Base-by-base conservation (phyloP, 2,329 filamentous ascomycete genomes). In the Paraphaeosphaeria minitans region DNA sequence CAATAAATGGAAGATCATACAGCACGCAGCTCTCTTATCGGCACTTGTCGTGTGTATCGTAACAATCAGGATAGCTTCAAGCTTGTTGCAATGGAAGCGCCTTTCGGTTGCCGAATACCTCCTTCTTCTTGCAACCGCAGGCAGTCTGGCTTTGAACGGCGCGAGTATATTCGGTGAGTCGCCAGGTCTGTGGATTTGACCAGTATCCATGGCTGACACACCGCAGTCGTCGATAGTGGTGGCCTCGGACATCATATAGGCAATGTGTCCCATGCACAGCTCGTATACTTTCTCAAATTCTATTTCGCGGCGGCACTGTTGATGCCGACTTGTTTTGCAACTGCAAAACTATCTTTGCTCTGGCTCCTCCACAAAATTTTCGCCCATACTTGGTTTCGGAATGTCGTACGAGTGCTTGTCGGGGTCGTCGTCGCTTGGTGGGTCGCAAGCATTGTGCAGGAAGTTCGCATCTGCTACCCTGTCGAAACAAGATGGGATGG, bases 281-380 rank as follows among this genome's bases (percentile, higher is more conserved):
- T 58, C 10, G 33, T 50, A n/a, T 53, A 49, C 21, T 54, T 58
- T 24, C 22, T 33, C n/a, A 58, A 58, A 19, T 41, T 22, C 14
- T 50, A 58, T 37, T 58, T 58, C 33, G 33, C 43, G 21, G 42
- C 35, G n/a, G 43, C 33, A n/a, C 13, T 58, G 6, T 29, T 54
- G 13, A 49, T 58, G 8, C 56, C 56, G 27, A 54, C 56, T n/a
- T 58, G 56, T 29, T 58, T 49, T 33, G 50, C 50, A 35, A 53
- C 51, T 8, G 56, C 56, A 45, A 54, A 54, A 22, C n/a, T 58
- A n/a, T 58, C 56, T 16, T 27, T 58, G 16, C 43, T 58, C 1
- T 53, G 50, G 56, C 43, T 58, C 4, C 56, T 58, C 31, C 31
- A 58, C 29, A 49, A 10, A 13, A 49, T 54, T 14, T 58, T 58